Base-by-base conservation (phyloP, 257 asterid genomes). In the Plantago ovata region DNA sequence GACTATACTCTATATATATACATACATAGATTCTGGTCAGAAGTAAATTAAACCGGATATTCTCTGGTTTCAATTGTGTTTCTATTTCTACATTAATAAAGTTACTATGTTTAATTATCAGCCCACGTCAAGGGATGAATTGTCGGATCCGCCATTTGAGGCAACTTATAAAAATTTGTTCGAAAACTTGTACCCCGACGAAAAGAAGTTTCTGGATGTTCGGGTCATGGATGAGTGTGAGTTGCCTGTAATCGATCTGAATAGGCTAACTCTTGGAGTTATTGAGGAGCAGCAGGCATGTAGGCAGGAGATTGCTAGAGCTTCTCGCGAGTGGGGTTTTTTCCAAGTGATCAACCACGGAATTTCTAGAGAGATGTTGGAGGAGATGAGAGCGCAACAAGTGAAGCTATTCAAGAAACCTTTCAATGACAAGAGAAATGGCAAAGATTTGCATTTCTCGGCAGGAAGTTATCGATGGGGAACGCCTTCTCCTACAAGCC, bases 261-360 rank as follows among this genome's bases (percentile, higher is more conserved):
- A 53, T 48, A 67, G 69, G 63, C 60, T 91, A 9, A 53, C 45
- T 33, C 39, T 47, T 2, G 94, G 86, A 28, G 89, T 67, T 4
- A 10, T 2, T 20, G 84, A 79, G 33, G 77, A 61, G 16, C 60
- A 70, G 52, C 65, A 71, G 47, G 28, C 32, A 28, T 90, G 95
- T 77, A 83, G 73, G 81, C 75, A 65, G 42, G 72, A 57, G 38
- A 84, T 91, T 7, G 85, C 83, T 0, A 28, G 43, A 49, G 98
- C 98, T 18, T 83, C 96, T 0, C 58, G 36, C 48, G 94, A 91
- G 58, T 91, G 96, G 98, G 98, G 98, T 7, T 91, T 91, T 36
- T 91, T 91, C 59, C 94, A 87, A 68, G 94, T 83, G 1, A 49
- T 81, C 38, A 91, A 91, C 77, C 96, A 91, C 2, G 96, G 98